Evolutionary conservation across 768 basidiomycete genomes (phyloP).

Genomic region (Boletus tylopilopsis): DNA sequence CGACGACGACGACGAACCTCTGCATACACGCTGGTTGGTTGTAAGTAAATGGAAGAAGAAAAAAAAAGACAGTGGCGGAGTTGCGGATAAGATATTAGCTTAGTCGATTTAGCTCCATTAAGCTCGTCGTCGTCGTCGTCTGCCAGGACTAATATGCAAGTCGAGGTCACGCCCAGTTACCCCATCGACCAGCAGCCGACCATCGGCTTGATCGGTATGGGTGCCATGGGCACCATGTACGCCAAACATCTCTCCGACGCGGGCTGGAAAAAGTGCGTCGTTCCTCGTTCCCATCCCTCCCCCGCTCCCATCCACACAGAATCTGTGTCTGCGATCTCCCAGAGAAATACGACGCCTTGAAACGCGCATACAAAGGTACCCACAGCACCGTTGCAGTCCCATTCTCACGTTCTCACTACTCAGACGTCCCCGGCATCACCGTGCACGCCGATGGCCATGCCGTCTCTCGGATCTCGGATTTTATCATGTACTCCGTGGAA

Average conservation of each 20-base stretch:
- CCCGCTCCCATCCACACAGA: conserved; percentile 36
- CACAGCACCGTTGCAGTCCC: neutral
- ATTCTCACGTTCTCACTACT: conserved; percentile 11
- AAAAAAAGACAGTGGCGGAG: no score
- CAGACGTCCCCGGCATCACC: conserved; percentile 58
- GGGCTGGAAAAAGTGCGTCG: conserved; percentile 75
- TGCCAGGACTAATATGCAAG: neutral
- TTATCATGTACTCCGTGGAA: conserved; percentile 94
- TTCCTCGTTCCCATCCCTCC: neutral
- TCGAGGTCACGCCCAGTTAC: conserved; percentile 29
- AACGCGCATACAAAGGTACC: conserved; percentile 61
- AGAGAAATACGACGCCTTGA: conserved; percentile 62
- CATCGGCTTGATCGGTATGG: conserved; percentile 95
- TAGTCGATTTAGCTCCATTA: no score
- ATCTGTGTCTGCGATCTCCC: conserved; percentile 89
- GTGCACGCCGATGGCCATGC: conserved; percentile 79
- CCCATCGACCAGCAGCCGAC: conserved; percentile 57
- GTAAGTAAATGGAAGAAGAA: neutral
- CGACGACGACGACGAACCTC: conserved; percentile 4
- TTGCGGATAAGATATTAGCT: no score
- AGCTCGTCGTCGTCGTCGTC: no score
- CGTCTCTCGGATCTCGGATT: conserved; percentile 86
- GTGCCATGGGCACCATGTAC: conserved; percentile 96
- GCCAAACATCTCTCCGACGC: conserved; percentile 73
- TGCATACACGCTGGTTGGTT: no score